These are phyloP conservation scores for Linnemannia zychae DNA, from an alignment of 192 early-diverging fungal genomes.

Conservation along the genomic window DNA sequence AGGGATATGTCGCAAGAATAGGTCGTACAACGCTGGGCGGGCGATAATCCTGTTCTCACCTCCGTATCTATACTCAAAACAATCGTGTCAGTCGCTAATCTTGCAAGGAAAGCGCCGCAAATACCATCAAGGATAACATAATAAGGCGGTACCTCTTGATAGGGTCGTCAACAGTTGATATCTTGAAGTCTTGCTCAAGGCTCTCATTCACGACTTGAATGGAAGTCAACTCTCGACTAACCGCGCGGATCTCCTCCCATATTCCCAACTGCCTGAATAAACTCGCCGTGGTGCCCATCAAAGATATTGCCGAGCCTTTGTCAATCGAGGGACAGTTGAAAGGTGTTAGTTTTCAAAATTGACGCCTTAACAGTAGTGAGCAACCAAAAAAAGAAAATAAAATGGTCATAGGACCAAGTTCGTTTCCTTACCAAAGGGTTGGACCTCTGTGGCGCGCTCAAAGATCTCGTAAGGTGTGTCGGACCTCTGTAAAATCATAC, in stretches of 20 bases:
- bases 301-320: neutral
- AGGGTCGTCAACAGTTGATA: neutral
- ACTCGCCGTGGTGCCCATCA: neutral
- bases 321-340: no score
- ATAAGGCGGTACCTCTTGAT: neutral
- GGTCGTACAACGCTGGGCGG: slow-evolving; percentile 11
- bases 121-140: no score
- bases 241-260: neutral
- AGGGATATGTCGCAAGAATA: neutral
- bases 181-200: neutral
- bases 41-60: neutral
- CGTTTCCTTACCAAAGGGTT: neutral
- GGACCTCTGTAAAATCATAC: neutral
- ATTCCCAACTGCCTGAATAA: neutral
- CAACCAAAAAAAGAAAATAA: no score
- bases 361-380: no score
- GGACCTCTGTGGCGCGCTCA: neutral
- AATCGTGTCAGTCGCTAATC: no score
- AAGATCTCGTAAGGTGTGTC: neutral
- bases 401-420: neutral
- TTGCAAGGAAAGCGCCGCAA: neutral
- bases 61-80: neutral
- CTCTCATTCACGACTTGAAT: neutral
- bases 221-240: neutral
- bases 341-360: no score